A percentile compares a stretch with the other conserved stretches of the same genome.
These are phyloP conservation scores for Diaporthe caulivora DNA, from an alignment of 2,329 filamentous ascomycete genomes.

Conservation along the genomic window DNA sequence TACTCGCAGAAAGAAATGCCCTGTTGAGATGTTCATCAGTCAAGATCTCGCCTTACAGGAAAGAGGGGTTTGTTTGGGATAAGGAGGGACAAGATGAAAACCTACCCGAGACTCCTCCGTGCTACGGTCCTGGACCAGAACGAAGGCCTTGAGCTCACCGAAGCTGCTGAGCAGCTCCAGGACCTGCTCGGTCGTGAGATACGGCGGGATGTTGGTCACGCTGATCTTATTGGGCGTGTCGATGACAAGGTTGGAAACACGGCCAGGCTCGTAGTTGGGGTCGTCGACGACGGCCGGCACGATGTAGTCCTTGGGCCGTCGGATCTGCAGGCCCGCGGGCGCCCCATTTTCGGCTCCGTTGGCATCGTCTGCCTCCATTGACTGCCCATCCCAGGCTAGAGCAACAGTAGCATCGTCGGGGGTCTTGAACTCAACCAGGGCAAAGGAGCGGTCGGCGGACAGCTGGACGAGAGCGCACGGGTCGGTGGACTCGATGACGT, in stretches of 20 bases:
- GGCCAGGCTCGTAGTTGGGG: constrained; percentile 78
- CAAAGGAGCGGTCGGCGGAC: constrained; percentile 82
- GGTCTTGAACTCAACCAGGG: constrained; percentile 90
- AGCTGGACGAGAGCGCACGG: constrained; percentile 89
- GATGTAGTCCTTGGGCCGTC: constrained; percentile 96
- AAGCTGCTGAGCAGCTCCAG: constrained; percentile 91
- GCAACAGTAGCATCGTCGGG: constrained; percentile 91
- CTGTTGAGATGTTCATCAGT: constrained; percentile 59
- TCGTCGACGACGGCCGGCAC: constrained; percentile 85
- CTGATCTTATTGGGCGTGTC: constrained; percentile 97
- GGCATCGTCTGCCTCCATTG: constrained; percentile 81
- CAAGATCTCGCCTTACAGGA: too few relatives aligned
- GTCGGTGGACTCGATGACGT: constrained; percentile 85
- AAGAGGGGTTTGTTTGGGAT: too few relatives aligned
- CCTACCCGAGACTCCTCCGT: constrained; percentile 90
- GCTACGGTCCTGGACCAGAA: constrained; percentile 86
- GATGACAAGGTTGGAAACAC: constrained; percentile 83
- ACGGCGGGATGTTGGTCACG: constrained; percentile 88
- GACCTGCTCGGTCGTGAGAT: constrained; percentile 91
- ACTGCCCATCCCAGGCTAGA: constrained; percentile 88
- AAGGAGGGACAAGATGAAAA: constrained; percentile 42
- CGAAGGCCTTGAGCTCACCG: constrained; percentile 91
- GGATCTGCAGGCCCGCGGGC: constrained; percentile 76
- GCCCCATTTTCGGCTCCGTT: constrained; percentile 65
- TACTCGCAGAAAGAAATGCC: constrained; percentile 99